Evolutionary conservation across 139 green algal species (phyloP).

Genomic region (Limnomonas spitsbergensis): DNA sequence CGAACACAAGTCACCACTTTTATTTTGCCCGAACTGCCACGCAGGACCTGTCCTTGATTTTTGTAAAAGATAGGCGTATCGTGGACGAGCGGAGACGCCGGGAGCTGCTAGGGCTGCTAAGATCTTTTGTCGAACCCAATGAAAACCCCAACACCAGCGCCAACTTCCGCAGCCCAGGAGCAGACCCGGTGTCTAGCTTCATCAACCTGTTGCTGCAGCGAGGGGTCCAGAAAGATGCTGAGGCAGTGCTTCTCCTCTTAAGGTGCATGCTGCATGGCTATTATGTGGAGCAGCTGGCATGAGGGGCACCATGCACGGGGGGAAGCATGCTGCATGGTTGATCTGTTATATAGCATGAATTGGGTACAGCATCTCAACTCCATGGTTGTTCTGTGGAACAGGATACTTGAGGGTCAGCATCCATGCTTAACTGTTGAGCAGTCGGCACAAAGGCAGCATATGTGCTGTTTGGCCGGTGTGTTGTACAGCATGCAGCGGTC

Average conservation of each 20-base stretch:
- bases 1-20: too few species aligned
- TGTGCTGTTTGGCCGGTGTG: too few species aligned
- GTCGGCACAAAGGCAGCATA: too few species aligned
- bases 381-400: neutral
- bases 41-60: neutral
- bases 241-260: slow-evolving; percentile 6
- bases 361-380: neutral
- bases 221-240: slow-evolving; percentile 18
- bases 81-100: neutral
- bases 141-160: slow-evolving; percentile 11
- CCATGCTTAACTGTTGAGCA: neutral
- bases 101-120: slow-evolving; percentile 1
- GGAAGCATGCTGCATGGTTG: neutral
- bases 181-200: neutral
- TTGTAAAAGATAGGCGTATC: neutral
- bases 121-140: slow-evolving; percentile 6
- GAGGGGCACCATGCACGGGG: neutral
- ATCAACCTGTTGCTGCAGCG: slow-evolving; percentile 15
- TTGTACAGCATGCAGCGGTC: too few species aligned
- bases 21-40: too few species aligned
- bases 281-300: too few species aligned
- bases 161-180: slow-evolving; percentile 2
- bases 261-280: too few species aligned
- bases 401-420: neutral
- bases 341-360: neutral